A percentile compares a stretch with the other conserved stretches of the same genome.
Evolutionary conservation across 352 stramenopile species (phyloP).

Genomic region (Phytopythium cucurbitacearum): DNA sequence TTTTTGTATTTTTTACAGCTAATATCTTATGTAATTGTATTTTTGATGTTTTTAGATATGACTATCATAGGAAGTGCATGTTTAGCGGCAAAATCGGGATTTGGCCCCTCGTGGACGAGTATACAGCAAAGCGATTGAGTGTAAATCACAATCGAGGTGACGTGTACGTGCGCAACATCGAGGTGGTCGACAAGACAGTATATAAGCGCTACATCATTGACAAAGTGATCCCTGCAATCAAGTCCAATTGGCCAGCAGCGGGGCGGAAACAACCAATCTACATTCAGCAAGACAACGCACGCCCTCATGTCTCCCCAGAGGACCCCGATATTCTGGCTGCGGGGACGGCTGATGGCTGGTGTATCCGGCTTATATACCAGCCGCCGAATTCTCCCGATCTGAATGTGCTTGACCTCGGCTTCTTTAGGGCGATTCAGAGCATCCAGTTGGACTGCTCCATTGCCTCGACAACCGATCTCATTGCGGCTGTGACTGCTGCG

Average conservation of each 20-base stretch:
- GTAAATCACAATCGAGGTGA: conserved; percentile 6
- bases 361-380: conserved; percentile 12
- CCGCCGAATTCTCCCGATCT: conserved; percentile 12
- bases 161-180: conserved; percentile 5
- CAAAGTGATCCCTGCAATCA: conserved; percentile 15
- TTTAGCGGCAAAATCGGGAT: conserved; percentile 17
- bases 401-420: conserved; percentile 18
- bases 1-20: not conserved
- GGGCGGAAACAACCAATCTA: conserved; percentile 7
- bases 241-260: conserved; percentile 7
- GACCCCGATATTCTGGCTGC: conserved; percentile 8
- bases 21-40: not conserved
- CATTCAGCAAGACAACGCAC: conserved; percentile 21
- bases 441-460: not conserved
- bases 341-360: conserved; percentile 6
- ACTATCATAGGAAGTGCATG: conserved; percentile 4
- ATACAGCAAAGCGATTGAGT: conserved; percentile 7
- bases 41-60: not conserved
- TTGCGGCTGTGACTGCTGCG: not conserved
- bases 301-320: conserved; percentile 3
- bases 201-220: conserved; percentile 12
- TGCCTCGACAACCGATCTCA: not conserved
- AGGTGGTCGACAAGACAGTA: conserved; percentile 8
- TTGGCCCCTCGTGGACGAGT: conserved; percentile 10
- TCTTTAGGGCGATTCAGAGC: conserved; percentile 16